Conservation (phyloP, 164 flowering plant genomes). For the Piper betle region DNA sequence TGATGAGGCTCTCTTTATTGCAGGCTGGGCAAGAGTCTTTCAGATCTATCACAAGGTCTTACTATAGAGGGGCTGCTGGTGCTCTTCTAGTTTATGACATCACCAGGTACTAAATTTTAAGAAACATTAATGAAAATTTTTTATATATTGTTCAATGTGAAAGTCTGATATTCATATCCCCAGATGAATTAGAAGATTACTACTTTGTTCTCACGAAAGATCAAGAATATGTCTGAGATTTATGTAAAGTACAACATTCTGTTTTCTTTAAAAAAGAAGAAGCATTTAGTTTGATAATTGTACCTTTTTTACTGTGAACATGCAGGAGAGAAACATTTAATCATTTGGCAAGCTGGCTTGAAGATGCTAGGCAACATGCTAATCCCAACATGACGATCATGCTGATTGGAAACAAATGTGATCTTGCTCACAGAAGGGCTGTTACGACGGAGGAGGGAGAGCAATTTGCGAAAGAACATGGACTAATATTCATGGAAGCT, state of each 20-base stretch:
- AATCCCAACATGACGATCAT: conserved; percentile 83
- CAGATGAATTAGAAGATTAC: too few relatives aligned
- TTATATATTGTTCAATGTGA: too few relatives aligned
- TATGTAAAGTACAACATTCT: neutral
- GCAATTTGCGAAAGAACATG: conserved; percentile 83
- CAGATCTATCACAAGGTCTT: conserved; percentile 65
- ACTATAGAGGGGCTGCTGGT: conserved; percentile 73
- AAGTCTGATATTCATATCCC: too few relatives aligned
- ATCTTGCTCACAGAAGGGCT: conserved; percentile 74
- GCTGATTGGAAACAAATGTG: conserved; percentile 81
- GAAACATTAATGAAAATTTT: too few relatives aligned
- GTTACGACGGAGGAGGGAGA: conserved; percentile 86
- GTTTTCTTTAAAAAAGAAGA: neutral
- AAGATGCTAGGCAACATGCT: conserved; percentile 91
- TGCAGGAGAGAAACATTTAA: conserved; percentile 77
- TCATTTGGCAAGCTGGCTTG: conserved; percentile 82
- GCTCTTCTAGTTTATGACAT: conserved; percentile 71
- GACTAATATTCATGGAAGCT: conserved; percentile 81
- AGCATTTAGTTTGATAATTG: neutral
- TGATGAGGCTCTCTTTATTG: neutral
- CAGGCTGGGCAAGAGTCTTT: conserved; percentile 86
- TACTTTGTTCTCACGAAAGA: too few relatives aligned
- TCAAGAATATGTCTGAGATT: too few relatives aligned
- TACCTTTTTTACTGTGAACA: neutral
- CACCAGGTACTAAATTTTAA: conserved; percentile 31